Conservation (phyloP, 2,329 filamentous ascomycete genomes). For the Penicillium hordei region DNA sequence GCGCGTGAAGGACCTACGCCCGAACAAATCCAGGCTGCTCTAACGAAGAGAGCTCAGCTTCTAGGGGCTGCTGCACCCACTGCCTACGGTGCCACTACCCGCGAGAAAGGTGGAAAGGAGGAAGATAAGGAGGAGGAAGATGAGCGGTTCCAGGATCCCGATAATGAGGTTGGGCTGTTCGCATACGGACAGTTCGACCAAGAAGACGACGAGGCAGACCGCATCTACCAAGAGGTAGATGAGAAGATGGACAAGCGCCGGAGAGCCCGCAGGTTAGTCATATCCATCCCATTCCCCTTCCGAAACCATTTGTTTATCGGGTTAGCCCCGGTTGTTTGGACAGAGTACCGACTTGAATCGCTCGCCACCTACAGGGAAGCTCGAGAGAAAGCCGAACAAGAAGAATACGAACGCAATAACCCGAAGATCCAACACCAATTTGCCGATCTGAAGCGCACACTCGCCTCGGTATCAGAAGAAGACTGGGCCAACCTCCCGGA, state of each 20-base stretch:
- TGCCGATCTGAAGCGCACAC: constrained; percentile 86
- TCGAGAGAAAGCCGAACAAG: constrained; percentile 83
- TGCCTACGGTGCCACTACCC: constrained; percentile 67
- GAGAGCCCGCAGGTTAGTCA: constrained; percentile 79
- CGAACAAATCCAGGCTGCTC: constrained; percentile 96
- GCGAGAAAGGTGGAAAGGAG: constrained; percentile 63
- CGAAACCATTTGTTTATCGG: constrained; percentile 64
- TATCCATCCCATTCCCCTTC: constrained; percentile 25
- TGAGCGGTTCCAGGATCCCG: constrained; percentile 88
- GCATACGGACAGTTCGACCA: constrained; percentile 94
- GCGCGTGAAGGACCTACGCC: constrained; percentile 93
- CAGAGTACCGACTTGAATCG: constrained; percentile 73
- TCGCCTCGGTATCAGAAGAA: constrained; percentile 86
- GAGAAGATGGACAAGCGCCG: constrained; percentile 93
- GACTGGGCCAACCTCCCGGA: constrained; percentile 96
- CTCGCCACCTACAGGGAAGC: constrained; percentile 74
- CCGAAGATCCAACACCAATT: constrained; percentile 98
- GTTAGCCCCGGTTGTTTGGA: constrained; percentile 60
- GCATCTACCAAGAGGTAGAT: constrained; percentile 92
- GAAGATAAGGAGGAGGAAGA: constrained; percentile 71
- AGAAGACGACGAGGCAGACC: constrained; percentile 95
- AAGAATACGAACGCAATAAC: constrained; percentile 96
- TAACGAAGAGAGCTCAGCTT: constrained; percentile 87
- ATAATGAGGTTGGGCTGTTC: constrained; percentile 95
- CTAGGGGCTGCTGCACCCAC: constrained; percentile 71